Evolutionary conservation across 1,284 basidiomycete species (phyloP), one percentile per base, ranked within the genome.

Genomic region (Taiwanofungus camphoratus): DNA sequence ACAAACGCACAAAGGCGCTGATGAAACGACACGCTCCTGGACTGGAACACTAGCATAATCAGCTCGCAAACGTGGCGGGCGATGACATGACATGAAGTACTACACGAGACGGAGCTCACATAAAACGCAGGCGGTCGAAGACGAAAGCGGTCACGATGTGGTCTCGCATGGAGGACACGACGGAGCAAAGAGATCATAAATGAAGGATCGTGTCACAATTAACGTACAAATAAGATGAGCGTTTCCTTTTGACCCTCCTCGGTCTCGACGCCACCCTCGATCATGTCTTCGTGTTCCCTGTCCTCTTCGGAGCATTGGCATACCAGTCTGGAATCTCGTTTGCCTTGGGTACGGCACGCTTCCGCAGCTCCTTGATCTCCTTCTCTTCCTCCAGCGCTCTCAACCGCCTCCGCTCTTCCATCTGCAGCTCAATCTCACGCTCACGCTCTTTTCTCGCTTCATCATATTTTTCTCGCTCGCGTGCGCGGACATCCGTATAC

Each of bases 241-340:
- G 21, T 16, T 12, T 15, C 21, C 15, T 13, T 19, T 27, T 34
- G n/a, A 27, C 18, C 30, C 21, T 27, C 21, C 33, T 21, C n/a
- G 20, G 20, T 9, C 13, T 39, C 36, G 21, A 5, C 5, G 18
- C 13, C 5, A 18, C 24, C 35, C 35, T 8, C 33, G 33, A 19
- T 48, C 44, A 45, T 31, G 36, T 34, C 29, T 36, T 49, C 30
- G 48, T 34, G 42, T 55, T 60, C 20, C 39, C 43, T n/a, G 50
- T 37, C 46, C 53, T 52, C 66, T 70, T 79, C 50, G 79, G 79
- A 49, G 69, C 73, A 37, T 74, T 67, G 50, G 70, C 75, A 55
- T 87, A 87, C 84, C 84, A 87, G 50, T 79, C 79, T 7, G 84
- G 84, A 16, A 87, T 70, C 53, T 75, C 74, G 60, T 86, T 71